Percentiles rank a stretch among this genome's conserved stretches.
Evolutionary conservation across 768 basidiomycete species (phyloP).

Genomic region (Mycena crocata): DNA sequence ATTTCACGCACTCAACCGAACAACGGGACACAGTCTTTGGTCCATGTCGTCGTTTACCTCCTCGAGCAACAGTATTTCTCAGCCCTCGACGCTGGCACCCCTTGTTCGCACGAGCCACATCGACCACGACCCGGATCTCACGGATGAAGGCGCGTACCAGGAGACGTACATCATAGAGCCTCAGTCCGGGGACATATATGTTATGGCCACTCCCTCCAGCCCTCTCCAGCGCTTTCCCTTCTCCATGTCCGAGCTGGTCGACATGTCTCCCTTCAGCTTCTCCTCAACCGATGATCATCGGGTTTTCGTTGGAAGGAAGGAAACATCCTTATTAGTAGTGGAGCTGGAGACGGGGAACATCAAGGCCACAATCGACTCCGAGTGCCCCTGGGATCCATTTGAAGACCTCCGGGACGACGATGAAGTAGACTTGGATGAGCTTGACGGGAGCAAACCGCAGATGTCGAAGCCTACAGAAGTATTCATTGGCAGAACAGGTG

Average conservation of each 20-base stretch:
- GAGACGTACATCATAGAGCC: conserved; percentile 96
- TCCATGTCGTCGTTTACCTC: conserved; percentile 79
- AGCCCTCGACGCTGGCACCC: conserved; percentile 71
- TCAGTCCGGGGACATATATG: conserved; percentile 92
- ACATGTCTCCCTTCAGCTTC: conserved; percentile 87
- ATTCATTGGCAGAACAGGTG: conserved; percentile 64
- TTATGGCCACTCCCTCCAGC: conserved; percentile 75
- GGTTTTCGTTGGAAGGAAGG: conserved; percentile 91
- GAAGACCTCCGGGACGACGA: conserved; percentile 61
- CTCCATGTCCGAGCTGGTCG: conserved; percentile 92
- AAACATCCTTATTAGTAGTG: conserved; percentile 82
- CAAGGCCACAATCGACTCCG: conserved; percentile 78
- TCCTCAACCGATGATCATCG: conserved; percentile 70
- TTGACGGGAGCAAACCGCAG: conserved; percentile 61
- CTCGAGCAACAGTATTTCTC: conserved; percentile 45
- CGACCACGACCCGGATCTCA: conserved; percentile 66
- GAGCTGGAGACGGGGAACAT: conserved; percentile 86
- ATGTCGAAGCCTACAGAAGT: conserved; percentile 56
- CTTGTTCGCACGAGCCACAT: conserved; percentile 80
- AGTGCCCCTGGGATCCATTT: conserved; percentile 82
- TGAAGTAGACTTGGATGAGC: conserved; percentile 68
- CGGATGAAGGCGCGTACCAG: conserved; percentile 64
- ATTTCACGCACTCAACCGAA: conserved; percentile 92
- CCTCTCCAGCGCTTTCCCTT: conserved; percentile 90
- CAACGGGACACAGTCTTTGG: conserved; percentile 87